phyloP scores from a whole-genome alignment of 208 protist genomes.

The Porcisia deanei region DNA sequence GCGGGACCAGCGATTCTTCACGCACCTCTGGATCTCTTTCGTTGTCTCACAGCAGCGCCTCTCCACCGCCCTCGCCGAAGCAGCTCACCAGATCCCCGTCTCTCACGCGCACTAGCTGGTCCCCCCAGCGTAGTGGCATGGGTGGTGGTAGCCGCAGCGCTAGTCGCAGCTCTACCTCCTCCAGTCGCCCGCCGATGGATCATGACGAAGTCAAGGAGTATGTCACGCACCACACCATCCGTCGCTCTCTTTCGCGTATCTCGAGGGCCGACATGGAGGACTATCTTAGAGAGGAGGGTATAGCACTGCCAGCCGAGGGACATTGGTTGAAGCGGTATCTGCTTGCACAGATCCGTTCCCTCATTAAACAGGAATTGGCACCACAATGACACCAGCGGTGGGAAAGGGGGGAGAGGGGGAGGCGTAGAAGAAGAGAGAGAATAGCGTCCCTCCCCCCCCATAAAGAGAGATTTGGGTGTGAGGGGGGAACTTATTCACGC shows the following conservation, averaged over 20 bases:
- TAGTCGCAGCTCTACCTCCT: conserved; percentile 13
- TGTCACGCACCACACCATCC: conserved; percentile 48
- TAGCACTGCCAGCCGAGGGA: conserved; percentile 14
- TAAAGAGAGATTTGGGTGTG: background rate
- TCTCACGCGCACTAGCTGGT: background rate
- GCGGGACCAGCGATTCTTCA: conserved; percentile 2
- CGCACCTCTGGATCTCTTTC: background rate
- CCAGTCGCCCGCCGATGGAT: conserved; percentile 8
- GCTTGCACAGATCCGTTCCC: conserved; percentile 48
- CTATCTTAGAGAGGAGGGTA: conserved; percentile 44
- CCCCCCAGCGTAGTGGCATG: background rate
- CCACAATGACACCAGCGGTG: background rate
- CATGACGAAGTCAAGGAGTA: conserved; percentile 55
- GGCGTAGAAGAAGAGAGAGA: conserved; percentile 2
- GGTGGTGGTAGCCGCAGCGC: background rate
- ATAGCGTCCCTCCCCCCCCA: too few species aligned
- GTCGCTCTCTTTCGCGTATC: conserved; percentile 33
- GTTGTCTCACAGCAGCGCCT: background rate
- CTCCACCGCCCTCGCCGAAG: conserved; percentile 8
- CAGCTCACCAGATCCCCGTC: conserved; percentile 16
- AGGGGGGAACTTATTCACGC: background rate
- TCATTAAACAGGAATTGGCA: conserved; percentile 26
- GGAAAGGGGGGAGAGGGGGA: background rate
- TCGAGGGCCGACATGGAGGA: conserved; percentile 39
- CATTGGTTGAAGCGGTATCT: conserved; percentile 57